Evolutionary conservation across 148 eudicot genomes (phyloP).

Genomic region (Vaccinium macrocarpon): DNA sequence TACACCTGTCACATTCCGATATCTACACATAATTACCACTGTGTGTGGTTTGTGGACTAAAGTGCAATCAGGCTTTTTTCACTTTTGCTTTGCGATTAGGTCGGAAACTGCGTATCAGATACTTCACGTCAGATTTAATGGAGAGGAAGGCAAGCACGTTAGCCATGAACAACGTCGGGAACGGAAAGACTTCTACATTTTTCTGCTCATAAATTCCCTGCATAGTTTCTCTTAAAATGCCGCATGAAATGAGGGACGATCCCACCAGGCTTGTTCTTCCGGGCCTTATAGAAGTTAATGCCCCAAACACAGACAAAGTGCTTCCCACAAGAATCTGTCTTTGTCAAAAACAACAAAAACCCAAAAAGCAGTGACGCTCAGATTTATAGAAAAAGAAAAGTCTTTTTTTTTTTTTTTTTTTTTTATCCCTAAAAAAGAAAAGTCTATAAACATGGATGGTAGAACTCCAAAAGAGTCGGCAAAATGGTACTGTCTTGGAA

Average conservation of each 20-base stretch:
- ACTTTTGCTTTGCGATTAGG: neutral
- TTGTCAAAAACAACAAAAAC: neutral
- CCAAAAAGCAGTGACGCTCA: neutral
- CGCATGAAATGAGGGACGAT: neutral
- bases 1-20: no score
- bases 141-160: neutral
- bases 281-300: neutral
- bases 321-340: neutral
- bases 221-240: neutral
- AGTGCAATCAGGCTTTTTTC: neutral
- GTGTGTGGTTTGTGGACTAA: no score
- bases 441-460: neutral
- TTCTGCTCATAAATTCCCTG: neutral
- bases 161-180: neutral
- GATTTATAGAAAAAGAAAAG: neutral
- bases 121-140: neutral
- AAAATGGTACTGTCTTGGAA: no score
- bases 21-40: neutral
- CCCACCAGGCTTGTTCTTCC: neutral
- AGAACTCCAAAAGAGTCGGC: no score
- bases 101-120: neutral
- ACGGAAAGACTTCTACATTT: neutral
- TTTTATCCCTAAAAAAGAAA: no score
- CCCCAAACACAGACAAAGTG: neutral
- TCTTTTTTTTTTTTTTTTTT: no score